These are phyloP conservation scores for Sophora flavescens DNA, from an alignment of 306 rosid genomes.

Conservation along the genomic window DNA sequence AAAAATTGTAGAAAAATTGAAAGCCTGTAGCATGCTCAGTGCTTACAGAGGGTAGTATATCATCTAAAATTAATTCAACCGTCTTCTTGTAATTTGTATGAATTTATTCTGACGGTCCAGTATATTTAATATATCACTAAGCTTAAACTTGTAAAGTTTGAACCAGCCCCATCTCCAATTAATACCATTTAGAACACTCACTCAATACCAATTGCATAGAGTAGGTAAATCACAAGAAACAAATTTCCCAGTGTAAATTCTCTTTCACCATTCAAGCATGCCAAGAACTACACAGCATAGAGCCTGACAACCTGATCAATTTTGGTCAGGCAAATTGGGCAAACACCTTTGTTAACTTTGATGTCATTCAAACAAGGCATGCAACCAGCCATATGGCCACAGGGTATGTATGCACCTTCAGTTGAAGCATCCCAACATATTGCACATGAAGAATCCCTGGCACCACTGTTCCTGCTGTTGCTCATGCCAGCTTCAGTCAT, in stretches of 20 bases:
- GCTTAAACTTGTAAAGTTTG: neutral
- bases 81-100: neutral
- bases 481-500: neutral
- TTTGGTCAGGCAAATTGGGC: conserved; percentile 12
- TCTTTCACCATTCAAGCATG: neutral
- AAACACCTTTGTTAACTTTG: neutral
- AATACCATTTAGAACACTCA: neutral
- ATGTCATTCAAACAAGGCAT: conserved; percentile 15
- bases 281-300: conserved; percentile 1
- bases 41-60: neutral
- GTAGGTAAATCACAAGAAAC: conserved; percentile 15
- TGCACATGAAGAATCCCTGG: conserved; percentile 9
- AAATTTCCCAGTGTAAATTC: neutral
- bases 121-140: neutral
- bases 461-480: neutral
- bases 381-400: conserved; percentile 19
- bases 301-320: conserved; percentile 14
- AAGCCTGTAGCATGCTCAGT: neutral
- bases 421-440: conserved; percentile 20
- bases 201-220: neutral
- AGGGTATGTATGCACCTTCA: conserved; percentile 17
- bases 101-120: neutral
- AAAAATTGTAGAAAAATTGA: neutral
- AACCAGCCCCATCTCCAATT: conserved; percentile 10
- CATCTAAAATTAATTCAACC: neutral